Conservation (phyloP, 164 flowering plant genomes). For the Stephania yunnanensis region DNA sequence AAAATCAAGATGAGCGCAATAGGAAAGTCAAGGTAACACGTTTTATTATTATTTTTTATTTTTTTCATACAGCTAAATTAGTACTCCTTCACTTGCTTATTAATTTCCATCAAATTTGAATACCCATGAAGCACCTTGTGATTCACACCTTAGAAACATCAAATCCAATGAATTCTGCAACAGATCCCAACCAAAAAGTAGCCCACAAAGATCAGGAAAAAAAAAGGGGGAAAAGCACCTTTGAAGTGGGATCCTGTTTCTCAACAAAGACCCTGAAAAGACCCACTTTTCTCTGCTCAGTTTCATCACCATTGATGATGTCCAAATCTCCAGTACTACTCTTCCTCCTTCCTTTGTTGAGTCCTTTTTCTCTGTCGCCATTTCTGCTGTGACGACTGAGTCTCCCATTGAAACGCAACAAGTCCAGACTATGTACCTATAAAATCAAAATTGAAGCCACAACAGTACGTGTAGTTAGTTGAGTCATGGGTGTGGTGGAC, state of each 20-base stretch:
- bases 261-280: constrained; percentile 35
- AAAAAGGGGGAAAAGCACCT: constrained; percentile 18
- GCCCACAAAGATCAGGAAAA: not conserved
- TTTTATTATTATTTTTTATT: too few species aligned
- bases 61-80: not conserved
- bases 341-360: not conserved
- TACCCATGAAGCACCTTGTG: not conserved
- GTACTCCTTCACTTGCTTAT: not conserved
- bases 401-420: not conserved
- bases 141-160: not conserved
- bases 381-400: not conserved
- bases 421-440: too few species aligned
- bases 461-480: too few species aligned
- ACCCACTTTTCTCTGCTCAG: constrained; percentile 27
- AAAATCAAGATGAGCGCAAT: not conserved
- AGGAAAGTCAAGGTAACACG: not conserved
- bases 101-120: not conserved
- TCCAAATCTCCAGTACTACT: not conserved
- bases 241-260: constrained; percentile 33
- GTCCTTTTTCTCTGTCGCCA: not conserved
- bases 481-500: too few species aligned
- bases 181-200: not conserved
- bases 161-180: not conserved
- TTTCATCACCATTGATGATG: constrained; percentile 9
- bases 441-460: too few species aligned